Evolutionary conservation across 805 yeast genomes (phyloP).

Genomic region (Spathaspora passalidarum): DNA sequence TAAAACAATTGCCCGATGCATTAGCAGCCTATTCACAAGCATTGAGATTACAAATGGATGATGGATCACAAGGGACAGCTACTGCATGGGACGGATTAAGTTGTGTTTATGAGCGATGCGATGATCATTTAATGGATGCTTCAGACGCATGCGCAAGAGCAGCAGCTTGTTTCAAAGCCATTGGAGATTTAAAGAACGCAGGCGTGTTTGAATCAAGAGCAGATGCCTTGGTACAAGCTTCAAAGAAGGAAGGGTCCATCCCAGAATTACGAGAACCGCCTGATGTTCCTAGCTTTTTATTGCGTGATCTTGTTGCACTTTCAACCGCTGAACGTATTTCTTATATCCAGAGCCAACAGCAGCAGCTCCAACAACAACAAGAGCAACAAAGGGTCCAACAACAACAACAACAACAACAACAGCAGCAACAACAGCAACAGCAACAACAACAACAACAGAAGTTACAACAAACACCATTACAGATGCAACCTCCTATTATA

Average conservation of each 20-base stretch:
- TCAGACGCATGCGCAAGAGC: slow-evolving; percentile 57
- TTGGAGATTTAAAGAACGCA: slow-evolving; percentile 44
- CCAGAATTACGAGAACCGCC: slow-evolving; percentile 47
- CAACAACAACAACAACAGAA: slow-evolving; percentile 11
- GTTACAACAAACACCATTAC: slow-evolving; percentile 12
- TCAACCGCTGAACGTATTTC: slow-evolving; percentile 41
- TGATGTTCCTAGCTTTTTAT: slow-evolving; percentile 42
- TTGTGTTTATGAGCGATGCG: slow-evolving; percentile 62
- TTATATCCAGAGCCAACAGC: slow-evolving; percentile 33
- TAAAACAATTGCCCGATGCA: slow-evolving; percentile 63
- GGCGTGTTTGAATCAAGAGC: slow-evolving; percentile 43
- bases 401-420: slow-evolving; percentile 19
- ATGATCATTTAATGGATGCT: slow-evolving; percentile 57
- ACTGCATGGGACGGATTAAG: slow-evolving; percentile 65
- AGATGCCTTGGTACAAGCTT: slow-evolving; percentile 38
- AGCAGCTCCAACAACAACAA: slow-evolving; percentile 13
- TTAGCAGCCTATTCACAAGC: slow-evolving; percentile 68
- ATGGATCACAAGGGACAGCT: slow-evolving; percentile 45
- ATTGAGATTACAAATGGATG: slow-evolving; percentile 48
- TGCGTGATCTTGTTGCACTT: slow-evolving; percentile 42
- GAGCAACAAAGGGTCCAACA: slow-evolving; percentile 9
- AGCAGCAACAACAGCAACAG: slow-evolving; percentile 11
- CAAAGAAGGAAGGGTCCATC: slow-evolving; percentile 42
- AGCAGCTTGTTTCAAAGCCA: slow-evolving; percentile 45
- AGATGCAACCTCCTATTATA: slow-evolving; percentile 6